Percentiles rank a stretch among this genome's conserved stretches.
Evolutionary conservation across 306 rosid genomes (phyloP).

Genomic region (Carpinus fangiana): DNA sequence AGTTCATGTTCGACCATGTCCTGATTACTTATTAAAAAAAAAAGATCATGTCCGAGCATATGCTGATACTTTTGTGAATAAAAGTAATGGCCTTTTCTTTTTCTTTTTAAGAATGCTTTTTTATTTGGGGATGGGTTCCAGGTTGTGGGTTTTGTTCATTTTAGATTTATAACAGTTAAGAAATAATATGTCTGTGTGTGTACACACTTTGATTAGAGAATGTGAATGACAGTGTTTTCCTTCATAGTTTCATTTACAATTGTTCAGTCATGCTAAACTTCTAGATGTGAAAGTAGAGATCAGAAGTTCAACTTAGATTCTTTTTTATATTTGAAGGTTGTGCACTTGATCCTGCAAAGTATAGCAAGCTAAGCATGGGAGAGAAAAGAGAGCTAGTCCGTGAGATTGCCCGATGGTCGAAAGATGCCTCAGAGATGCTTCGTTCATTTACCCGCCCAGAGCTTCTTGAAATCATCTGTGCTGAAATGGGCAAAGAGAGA

Average conservation of each 20-base stretch:
- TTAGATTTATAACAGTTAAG: too few relatives aligned
- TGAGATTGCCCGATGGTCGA: constrained; percentile 62
- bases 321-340: constrained; percentile 38
- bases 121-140: background rate
- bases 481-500: constrained; percentile 88
- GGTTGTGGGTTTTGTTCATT: background rate
- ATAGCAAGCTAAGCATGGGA: constrained; percentile 56
- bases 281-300: background rate
- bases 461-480: constrained; percentile 79
- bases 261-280: background rate
- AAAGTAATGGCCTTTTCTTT: background rate
- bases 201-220: background rate
- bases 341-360: constrained; percentile 60
- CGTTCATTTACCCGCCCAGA: constrained; percentile 73
- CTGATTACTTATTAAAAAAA: background rate
- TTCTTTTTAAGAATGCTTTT: background rate
- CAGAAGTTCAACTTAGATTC: background rate
- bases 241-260: background rate
- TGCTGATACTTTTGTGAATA: background rate
- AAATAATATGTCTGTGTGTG: too few relatives aligned
- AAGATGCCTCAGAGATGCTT: constrained; percentile 68
- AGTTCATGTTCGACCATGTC: background rate
- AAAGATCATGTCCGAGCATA: background rate
- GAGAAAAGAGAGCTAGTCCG: constrained; percentile 69
- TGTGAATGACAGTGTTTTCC: background rate